These are phyloP conservation scores for Acer negundo DNA, from an alignment of 345 rosid genomes.

Conservation along the genomic window DNA sequence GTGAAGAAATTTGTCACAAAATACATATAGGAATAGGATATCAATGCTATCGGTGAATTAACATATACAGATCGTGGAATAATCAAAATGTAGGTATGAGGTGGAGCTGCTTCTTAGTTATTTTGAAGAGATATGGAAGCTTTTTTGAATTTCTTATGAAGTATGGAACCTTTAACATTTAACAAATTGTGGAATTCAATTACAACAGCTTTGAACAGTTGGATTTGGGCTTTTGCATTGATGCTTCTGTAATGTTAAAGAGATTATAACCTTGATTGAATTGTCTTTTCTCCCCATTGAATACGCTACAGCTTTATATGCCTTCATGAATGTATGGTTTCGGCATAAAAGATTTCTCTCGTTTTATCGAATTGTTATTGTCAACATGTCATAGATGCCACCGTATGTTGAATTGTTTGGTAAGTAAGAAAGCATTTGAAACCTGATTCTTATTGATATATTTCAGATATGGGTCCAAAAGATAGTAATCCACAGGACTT, in stretches of 20 bases:
- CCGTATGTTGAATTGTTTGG: background rate
- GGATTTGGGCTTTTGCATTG: background rate
- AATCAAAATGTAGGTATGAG: too few species aligned
- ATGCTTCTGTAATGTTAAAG: background rate
- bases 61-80: background rate
- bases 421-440: slow-evolving; percentile 5
- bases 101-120: background rate
- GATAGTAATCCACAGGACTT: slow-evolving; percentile 18
- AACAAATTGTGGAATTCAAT: background rate
- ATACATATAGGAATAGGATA: background rate
- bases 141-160: background rate
- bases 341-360: background rate
- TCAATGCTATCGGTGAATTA: background rate
- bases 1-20: background rate
- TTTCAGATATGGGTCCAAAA: slow-evolving; percentile 46
- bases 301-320: background rate
- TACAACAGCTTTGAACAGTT: background rate
- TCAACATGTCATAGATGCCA: background rate
- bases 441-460: slow-evolving; percentile 8
- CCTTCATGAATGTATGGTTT: background rate
- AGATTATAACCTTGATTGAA: background rate
- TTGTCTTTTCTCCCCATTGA: background rate
- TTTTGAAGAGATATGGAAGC: background rate
- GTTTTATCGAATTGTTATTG: background rate
- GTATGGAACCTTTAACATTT: background rate